Conservation (phyloP, 371 early-diverging fungal genomes). For the Capillidium rhysosporum region DNA sequence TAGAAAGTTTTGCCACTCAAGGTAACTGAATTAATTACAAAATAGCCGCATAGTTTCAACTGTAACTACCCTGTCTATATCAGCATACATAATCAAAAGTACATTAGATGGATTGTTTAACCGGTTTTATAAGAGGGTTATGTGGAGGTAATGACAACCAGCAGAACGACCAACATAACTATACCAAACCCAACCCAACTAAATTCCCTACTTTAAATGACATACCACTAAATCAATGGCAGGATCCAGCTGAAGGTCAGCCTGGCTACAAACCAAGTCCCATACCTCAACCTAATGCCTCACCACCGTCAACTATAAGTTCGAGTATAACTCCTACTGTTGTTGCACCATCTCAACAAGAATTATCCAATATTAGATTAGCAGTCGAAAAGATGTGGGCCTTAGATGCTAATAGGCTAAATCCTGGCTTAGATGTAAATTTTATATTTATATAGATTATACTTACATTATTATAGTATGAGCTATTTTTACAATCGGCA, state of each 20-base stretch:
- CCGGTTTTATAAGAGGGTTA: background rate
- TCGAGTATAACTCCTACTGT: background rate
- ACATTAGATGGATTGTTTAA: background rate
- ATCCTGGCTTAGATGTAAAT: conserved; percentile 15
- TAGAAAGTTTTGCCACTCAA: no score
- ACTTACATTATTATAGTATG: conserved; percentile 3
- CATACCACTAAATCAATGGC: conserved; percentile 5
- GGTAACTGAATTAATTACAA: no score
- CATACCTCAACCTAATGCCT: background rate
- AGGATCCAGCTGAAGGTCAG: conserved; percentile 8
- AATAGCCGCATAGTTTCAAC: no score
- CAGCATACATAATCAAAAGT: no score
- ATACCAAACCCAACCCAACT: background rate
- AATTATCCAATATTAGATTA: conserved; percentile 6
- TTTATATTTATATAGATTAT: conserved; percentile 1
- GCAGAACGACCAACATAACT: background rate
- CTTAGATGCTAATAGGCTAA: conserved; percentile 17
- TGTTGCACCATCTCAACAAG: conserved; percentile 5
- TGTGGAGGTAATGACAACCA: background rate
- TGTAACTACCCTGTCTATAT: no score
- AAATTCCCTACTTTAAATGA: conserved; percentile 4
- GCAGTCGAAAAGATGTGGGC: conserved; percentile 16
- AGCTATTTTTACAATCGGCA: background rate
- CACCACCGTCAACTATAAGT: background rate
- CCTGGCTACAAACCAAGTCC: background rate